Evolutionary conservation across 306 rosid genomes (phyloP), one percentile per base, ranked within the genome.

Genomic region (Malus fusca): DNA sequence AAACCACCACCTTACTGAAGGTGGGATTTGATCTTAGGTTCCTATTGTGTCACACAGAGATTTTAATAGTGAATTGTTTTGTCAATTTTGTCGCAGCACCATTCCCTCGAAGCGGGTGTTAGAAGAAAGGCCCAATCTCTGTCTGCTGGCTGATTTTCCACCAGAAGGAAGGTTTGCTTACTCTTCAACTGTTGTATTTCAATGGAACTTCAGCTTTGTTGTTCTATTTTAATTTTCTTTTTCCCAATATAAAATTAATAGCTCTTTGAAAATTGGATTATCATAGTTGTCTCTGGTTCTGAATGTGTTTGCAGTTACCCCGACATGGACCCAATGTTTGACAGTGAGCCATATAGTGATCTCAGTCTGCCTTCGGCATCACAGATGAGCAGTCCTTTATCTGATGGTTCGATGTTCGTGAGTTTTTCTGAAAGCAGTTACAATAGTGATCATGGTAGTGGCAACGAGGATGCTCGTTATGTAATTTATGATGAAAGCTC

Each of bases 361-460:
- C 69, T 81, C 75, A 90, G 96, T 83, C 76, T 89, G 77, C 86
- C 89, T 61, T 88, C 91, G 23, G 85, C 89, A 56, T 88, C 94
- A 14, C 97, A 87, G 76, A 73, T 85, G 75, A 90, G 99, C 85
- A 80, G 88, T 78, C 91, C 82, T 52, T 73, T 85, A 10, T 90
- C 96, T 40, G 97, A 92, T 80, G 91, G 89, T 33, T 88, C 93
- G 52, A 78, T 85, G 84, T 88, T 88, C 78, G 77, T 89, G 85
- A 88, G 97, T 82, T 88, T 93, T 65, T 92, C 97, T 52, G 98
- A 90, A 79, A 85, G 97, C 83, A 92, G 98, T 88, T 92, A 92
- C 78, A 92, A 85, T 40, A 92, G 97, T 40, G 98, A 92, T 72
- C 98, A 89, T 67, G 97, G 97, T 58, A 95, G 98, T 80, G 97